phyloP scores from a whole-genome alignment of 1,284 basidiomycete species.

The Fomitopsis pinicola region DNA sequence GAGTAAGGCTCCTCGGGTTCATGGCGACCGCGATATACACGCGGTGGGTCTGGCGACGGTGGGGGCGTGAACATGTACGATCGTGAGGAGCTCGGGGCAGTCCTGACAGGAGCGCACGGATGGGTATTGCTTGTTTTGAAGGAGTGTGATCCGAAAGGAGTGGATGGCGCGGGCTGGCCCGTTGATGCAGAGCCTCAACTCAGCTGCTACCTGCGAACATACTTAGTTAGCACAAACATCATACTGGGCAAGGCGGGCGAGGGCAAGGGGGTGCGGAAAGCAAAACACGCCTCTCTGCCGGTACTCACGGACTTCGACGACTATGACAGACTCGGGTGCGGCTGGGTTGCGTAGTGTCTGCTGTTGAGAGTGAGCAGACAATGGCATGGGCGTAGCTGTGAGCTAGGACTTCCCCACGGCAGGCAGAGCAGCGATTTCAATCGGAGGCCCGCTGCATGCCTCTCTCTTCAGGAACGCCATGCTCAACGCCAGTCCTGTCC shows the following conservation, averaged over 20 bases:
- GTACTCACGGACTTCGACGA: not conserved
- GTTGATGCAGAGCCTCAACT: constrained; percentile 3
- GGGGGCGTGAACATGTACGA: constrained; percentile 48
- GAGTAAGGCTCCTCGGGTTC: not conserved
- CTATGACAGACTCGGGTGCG: not conserved
- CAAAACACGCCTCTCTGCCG: not conserved
- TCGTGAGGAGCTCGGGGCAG: not conserved
- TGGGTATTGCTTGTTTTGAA: constrained; percentile 18
- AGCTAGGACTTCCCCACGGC: not conserved
- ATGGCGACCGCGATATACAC: constrained; percentile 3
- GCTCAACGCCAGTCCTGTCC: not conserved
- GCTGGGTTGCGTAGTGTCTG: not conserved
- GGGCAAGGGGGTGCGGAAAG: not conserved
- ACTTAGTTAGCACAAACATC: not conserved
- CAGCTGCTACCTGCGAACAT: not conserved
- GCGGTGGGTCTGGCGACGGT: constrained; percentile 36
- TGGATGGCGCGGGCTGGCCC: constrained; percentile 7
- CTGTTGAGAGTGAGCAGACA: not conserved
- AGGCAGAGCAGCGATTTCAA: not conserved
- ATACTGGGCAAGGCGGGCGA: not conserved
- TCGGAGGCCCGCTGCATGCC: not conserved
- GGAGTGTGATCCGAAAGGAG: constrained; percentile 20
- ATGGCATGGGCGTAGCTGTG: not conserved
- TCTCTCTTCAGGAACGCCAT: not conserved
- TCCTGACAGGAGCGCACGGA: constrained; percentile 6